phyloP scores from a whole-genome alignment of 768 basidiomycete genomes.

The Rhizopogon roseolus region DNA sequence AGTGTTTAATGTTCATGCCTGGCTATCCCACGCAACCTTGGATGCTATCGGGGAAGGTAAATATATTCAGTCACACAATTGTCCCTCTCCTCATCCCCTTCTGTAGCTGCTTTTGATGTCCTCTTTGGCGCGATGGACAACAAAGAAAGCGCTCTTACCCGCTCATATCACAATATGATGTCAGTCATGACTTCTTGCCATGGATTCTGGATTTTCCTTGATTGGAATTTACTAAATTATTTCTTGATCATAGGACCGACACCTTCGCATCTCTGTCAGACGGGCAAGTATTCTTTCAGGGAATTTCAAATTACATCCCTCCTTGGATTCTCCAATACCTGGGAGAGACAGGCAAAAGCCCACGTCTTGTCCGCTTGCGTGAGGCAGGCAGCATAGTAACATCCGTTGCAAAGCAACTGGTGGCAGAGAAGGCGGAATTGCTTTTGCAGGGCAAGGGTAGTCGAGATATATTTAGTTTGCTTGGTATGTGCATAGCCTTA shows the following conservation, averaged over 20 bases:
- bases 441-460: constrained; percentile 3
- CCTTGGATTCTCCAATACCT: constrained; percentile 29
- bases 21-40: constrained; percentile 40
- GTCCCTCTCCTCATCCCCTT: neutral
- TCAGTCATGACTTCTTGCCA: neutral
- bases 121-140: constrained; percentile 36
- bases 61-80: neutral
- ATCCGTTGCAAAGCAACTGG: constrained; percentile 5
- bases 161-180: constrained; percentile 2
- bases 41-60: constrained; percentile 49
- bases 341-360: constrained; percentile 18
- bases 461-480: constrained; percentile 22
- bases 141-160: constrained; percentile 3
- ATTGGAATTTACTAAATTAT: neutral
- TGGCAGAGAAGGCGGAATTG: constrained; percentile 9
- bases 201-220: neutral
- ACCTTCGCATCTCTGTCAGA: constrained; percentile 6
- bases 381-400: neutral
- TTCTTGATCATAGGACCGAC: constrained; percentile 1
- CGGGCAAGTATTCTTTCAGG: constrained; percentile 25
- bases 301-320: constrained; percentile 27
- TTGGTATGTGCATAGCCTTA: constrained; percentile 26
- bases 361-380: constrained; percentile 8
- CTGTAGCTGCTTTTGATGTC: constrained; percentile 47
- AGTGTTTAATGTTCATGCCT: constrained; percentile 19